Conservation (phyloP, 2,329 filamentous ascomycete genomes). For the Dactylellina haptotyla region DNA sequence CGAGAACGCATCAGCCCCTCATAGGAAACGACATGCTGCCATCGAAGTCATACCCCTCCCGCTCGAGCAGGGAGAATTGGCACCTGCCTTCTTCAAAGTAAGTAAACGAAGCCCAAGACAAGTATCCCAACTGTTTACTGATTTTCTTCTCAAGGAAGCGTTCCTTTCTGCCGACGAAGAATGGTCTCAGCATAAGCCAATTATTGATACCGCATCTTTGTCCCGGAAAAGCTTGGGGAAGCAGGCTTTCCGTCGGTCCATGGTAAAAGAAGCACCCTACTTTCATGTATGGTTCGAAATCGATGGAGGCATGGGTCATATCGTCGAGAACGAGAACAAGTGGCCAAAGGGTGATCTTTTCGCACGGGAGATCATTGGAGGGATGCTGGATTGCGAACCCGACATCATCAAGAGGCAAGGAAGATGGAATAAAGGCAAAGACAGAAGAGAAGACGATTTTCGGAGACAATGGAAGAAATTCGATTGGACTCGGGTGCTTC, state of each 20-base stretch:
- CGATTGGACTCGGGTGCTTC: constrained; percentile 80
- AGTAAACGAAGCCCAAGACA: neutral
- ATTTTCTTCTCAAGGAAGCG: constrained; percentile 70
- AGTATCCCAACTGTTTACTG: constrained; percentile 12
- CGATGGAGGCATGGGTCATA: constrained; percentile 89
- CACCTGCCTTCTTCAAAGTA: constrained; percentile 86
- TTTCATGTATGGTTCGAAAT: constrained; percentile 97
- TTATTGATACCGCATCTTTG: constrained; percentile 81
- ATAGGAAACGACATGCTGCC: constrained; percentile 82
- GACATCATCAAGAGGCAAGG: constrained; percentile 91
- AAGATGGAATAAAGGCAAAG: constrained; percentile 76
- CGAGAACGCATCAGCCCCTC: constrained; percentile 88
- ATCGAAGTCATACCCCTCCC: constrained; percentile 88
- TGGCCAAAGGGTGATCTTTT: constrained; percentile 96
- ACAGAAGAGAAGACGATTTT: constrained; percentile 76
- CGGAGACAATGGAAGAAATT: constrained; percentile 89
- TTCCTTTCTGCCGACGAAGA: constrained; percentile 88
- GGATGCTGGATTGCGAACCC: constrained; percentile 84
- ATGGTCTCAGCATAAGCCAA: constrained; percentile 93
- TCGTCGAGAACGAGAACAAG: constrained; percentile 83
- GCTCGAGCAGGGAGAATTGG: constrained; percentile 87
- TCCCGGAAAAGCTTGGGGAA: constrained; percentile 74
- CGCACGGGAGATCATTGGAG: constrained; percentile 88
- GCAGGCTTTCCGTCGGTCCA: constrained; percentile 79
- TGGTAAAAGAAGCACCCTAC: constrained; percentile 97